Percentiles rank a stretch among this genome's conserved stretches.
Conservation (phyloP, 768 basidiomycete genomes). For the Hygrocybe coccinea region DNA sequence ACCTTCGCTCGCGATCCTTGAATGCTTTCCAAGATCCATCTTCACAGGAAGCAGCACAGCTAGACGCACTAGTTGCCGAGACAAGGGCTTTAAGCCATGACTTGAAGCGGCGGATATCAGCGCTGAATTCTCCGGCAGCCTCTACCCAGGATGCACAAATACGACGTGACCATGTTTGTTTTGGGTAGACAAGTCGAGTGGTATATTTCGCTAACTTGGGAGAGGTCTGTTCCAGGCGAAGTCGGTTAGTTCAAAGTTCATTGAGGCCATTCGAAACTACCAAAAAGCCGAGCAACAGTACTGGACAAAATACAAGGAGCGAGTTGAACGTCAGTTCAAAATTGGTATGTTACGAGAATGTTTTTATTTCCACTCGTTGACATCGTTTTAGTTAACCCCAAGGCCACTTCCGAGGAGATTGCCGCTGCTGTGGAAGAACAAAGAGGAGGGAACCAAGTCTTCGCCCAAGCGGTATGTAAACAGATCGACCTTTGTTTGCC, state of each 20-base stretch:
- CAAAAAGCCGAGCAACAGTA: constrained; percentile 79
- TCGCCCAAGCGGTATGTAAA: constrained; percentile 76
- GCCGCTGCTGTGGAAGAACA: constrained; percentile 72
- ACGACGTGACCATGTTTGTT: constrained; percentile 65
- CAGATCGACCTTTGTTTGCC: no score
- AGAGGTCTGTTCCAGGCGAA: constrained; percentile 42
- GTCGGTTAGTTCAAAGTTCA: constrained; percentile 67
- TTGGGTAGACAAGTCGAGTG: constrained; percentile 7
- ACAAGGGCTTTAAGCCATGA: constrained; percentile 65
- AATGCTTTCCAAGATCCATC: constrained; percentile 69
- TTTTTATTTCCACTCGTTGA: background rate
- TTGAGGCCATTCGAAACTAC: constrained; percentile 81
- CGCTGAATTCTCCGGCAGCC: constrained; percentile 61
- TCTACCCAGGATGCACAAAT: constrained; percentile 63
- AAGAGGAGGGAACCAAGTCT: constrained; percentile 69
- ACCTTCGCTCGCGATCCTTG: constrained; percentile 68
- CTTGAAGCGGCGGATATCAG: constrained; percentile 69
- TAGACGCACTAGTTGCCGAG: constrained; percentile 66
- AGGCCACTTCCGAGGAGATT: constrained; percentile 87
- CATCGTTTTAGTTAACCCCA: constrained; percentile 69
- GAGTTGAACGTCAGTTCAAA: constrained; percentile 81
- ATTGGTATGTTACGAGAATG: constrained; percentile 52
- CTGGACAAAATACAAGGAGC: constrained; percentile 70
- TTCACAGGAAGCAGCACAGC: constrained; percentile 53
- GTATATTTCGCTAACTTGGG: background rate